Base-by-base conservation (phyloP, 108 stramenopile genomes). In the Schizochytrium sp. region DNA sequence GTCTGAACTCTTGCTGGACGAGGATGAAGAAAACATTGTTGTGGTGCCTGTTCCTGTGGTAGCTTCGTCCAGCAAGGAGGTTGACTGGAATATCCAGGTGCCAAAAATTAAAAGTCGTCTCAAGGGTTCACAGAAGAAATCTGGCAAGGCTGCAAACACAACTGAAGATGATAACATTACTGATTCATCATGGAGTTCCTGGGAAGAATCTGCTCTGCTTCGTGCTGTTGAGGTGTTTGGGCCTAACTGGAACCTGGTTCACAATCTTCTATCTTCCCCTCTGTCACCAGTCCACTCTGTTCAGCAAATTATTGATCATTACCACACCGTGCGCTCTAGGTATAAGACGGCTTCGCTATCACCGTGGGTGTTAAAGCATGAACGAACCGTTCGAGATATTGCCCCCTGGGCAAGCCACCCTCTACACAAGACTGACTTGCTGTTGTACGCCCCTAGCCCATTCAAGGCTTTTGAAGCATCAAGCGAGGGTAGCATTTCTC, bases 181-280 rank as follows among this genome's bases (percentile, higher is more conserved):
- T 55, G 2, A 5, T 50, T n/a, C 19, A n/a, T 13, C 12, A 5
- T 83, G 76, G 76, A 83, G 28, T 46, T 47, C 76, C 5, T 83
- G 76, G 76, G 76, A 83, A 55, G 76, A 83, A 10, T 47, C 47
- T 7, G 76, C 76, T 10, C 49, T 83, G 50, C 28, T 83, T 17
- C 76, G 76, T 53, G 76, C 76, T 10, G 76, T 83, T 13, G 76
- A 83, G 53, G 76, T 83, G 8, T 83, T 83, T 42, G 76, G 76
- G 47, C 76, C 76, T 0, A 83, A 40, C n/a, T 83, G 76, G 76
- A 53, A 55, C n/a, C 76, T 83, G 15, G 76, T 83, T 10, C 50
- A 49, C 38, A 17, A 55, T 1, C 76, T 83, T 40, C 10, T 42
- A 5, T 40, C 76, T n/a, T n/a, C 38, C 50, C 76, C 76, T 0